phyloP scores from a whole-genome alignment of 1,284 basidiomycete genomes.

The Rhodotorula sp. region DNA sequence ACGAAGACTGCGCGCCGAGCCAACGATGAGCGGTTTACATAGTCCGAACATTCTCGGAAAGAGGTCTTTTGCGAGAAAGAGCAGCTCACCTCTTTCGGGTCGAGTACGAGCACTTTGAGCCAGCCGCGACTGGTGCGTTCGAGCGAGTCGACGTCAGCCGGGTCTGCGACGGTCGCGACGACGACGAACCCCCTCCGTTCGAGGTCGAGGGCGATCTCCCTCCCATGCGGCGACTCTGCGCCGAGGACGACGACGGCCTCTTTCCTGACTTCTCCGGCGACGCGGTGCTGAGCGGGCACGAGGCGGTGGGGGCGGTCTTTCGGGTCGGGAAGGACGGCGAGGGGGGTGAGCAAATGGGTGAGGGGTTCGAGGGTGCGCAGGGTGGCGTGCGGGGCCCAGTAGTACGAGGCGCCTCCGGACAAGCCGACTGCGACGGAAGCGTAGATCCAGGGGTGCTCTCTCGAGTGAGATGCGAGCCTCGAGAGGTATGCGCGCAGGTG shows the following conservation, averaged over 20 bases:
- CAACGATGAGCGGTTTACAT: too few relatives aligned
- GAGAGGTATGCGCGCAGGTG: conserved; percentile 3
- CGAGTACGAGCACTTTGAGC: conserved; percentile 71
- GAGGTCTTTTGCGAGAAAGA: too few relatives aligned
- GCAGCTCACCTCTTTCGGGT: conserved; percentile 63
- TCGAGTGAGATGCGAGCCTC: conserved; percentile 6
- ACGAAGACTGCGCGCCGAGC: conserved; percentile 58
- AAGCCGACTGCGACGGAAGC: conserved; percentile 4
- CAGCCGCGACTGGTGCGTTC: conserved; percentile 67
- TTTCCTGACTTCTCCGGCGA: conserved; percentile 38
- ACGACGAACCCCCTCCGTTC: conserved; percentile 75
- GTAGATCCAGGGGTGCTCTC: conserved; percentile 22
- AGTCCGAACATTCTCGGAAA: too few relatives aligned
- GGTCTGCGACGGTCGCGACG: conserved; percentile 67
- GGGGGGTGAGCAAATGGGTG: conserved; percentile 19
- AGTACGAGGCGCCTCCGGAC: conserved; percentile 15
- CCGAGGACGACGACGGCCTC: conserved; percentile 61
- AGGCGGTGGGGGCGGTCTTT: conserved; percentile 24
- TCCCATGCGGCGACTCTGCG: conserved; percentile 62
- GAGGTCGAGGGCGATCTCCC: conserved; percentile 61
- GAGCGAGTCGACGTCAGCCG: conserved; percentile 62
- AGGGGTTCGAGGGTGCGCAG: conserved; percentile 4
- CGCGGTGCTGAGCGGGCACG: conserved; percentile 39
- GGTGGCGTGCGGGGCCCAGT: conserved; percentile 13
- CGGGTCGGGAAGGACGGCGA: conserved; percentile 23